Percentiles rank a stretch among this genome's conserved stretches.
phyloP scores from a whole-genome alignment of 306 rosid species.

The Castanea mollissima region DNA sequence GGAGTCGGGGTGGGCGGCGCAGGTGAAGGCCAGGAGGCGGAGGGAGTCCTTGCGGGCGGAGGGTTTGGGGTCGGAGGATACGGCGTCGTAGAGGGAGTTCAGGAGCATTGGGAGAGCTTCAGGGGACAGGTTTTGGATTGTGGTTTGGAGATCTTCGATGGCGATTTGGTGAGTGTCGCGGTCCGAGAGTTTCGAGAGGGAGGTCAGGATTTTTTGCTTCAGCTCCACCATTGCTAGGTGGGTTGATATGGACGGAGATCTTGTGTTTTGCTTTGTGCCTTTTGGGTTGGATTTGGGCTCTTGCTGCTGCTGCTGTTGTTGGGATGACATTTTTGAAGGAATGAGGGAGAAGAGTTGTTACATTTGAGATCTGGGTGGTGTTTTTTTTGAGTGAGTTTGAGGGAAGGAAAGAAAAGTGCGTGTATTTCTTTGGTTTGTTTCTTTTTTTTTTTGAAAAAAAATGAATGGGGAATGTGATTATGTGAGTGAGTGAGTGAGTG shows the following conservation, averaged over 20 bases:
- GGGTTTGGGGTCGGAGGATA: slow-evolving; percentile 74
- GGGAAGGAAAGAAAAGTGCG: neutral
- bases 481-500: neutral
- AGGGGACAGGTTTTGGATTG: slow-evolving; percentile 51
- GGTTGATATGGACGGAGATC: slow-evolving; percentile 63
- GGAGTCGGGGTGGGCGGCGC: slow-evolving; percentile 58
- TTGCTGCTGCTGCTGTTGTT: too few species aligned
- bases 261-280: slow-evolving; percentile 40
- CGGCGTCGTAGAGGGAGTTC: slow-evolving; percentile 78
- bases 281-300: slow-evolving; percentile 36
- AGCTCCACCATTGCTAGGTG: slow-evolving; percentile 95
- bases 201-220: slow-evolving; percentile 78
- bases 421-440: too few species aligned
- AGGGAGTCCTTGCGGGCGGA: slow-evolving; percentile 74
- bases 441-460: too few species aligned
- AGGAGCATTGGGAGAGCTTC: slow-evolving; percentile 83
- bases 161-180: slow-evolving; percentile 96
- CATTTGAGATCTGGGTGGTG: neutral
- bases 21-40: slow-evolving; percentile 60
- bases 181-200: slow-evolving; percentile 87
- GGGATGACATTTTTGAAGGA: slow-evolving; percentile 35
- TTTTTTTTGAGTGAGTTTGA: neutral
- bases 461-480: neutral
- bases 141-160: slow-evolving; percentile 77
- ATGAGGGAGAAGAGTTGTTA: neutral